Percentiles rank a stretch among this genome's conserved stretches.
These are phyloP conservation scores for Curvularia lunata DNA, from an alignment of 2,329 filamentous ascomycete genomes.

Conservation along the genomic window DNA sequence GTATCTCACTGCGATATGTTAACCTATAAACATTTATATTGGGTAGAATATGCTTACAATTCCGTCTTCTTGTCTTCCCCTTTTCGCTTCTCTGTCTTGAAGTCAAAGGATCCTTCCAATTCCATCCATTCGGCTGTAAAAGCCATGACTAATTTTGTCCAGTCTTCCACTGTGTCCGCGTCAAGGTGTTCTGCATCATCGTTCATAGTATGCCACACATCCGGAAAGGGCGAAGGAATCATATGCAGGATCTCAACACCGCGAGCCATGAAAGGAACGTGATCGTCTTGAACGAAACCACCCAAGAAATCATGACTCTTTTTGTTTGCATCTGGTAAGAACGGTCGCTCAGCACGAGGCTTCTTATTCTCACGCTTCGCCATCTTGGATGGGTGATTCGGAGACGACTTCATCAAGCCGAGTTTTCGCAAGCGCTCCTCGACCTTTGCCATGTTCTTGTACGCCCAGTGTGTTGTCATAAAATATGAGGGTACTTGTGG, in stretches of 20 bases:
- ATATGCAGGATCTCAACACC: slow-evolving; percentile 93
- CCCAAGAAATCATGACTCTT: slow-evolving; percentile 57
- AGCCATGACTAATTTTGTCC: slow-evolving; percentile 81
- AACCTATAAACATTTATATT: slow-evolving; percentile 20
- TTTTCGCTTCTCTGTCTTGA: slow-evolving; percentile 26
- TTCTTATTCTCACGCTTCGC: slow-evolving; percentile 37
- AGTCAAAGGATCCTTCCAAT: slow-evolving; percentile 45
- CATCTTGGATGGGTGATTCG: slow-evolving; percentile 56
- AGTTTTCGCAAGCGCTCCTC: slow-evolving; percentile 76
- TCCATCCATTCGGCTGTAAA: slow-evolving; percentile 97
- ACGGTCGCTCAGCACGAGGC: slow-evolving; percentile 53
- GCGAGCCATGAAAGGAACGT: slow-evolving; percentile 85
- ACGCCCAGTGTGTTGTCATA: slow-evolving; percentile 91
- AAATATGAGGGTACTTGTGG: slow-evolving; percentile 87
- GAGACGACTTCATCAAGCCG: slow-evolving; percentile 68
- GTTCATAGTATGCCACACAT: slow-evolving; percentile 82
- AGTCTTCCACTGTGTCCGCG: slow-evolving; percentile 80
- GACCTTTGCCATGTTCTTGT: slow-evolving; percentile 74
- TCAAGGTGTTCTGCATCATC: slow-evolving; percentile 90
- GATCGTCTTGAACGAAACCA: slow-evolving; percentile 80
- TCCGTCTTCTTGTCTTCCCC: slow-evolving; percentile 39
- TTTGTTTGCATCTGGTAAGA: slow-evolving; percentile 67
- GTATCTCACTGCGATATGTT: slow-evolving; percentile 41
- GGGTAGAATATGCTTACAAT: slow-evolving; percentile 42
- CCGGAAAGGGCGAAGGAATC: slow-evolving; percentile 83